Percentiles rank a stretch among this genome's conserved stretches.
phyloP scores from a whole-genome alignment of 768 basidiomycete species.

The Tylopilus cervinicoccineus region DNA sequence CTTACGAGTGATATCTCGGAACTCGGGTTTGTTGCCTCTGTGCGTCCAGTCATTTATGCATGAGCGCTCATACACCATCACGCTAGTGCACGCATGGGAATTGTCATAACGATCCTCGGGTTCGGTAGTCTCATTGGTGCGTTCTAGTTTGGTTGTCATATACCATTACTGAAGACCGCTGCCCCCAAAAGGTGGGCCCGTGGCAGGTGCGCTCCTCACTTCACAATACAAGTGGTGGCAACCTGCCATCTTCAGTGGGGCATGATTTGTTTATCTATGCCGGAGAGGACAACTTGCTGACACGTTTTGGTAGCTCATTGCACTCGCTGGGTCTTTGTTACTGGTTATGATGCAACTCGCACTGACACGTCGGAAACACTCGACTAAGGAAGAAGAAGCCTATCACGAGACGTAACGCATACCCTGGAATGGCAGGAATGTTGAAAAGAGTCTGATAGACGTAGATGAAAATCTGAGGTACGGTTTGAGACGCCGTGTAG shows the following conservation, averaged over 20 bases:
- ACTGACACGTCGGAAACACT: background rate
- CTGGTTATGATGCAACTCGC: constrained; percentile 8
- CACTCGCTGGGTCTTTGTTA: constrained; percentile 1
- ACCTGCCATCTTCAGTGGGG: constrained; percentile 48
- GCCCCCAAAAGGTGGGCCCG: constrained; percentile 42
- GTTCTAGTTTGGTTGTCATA: constrained; percentile 3
- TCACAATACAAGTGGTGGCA: constrained; percentile 53
- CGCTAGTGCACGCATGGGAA: background rate
- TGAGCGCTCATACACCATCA: background rate
- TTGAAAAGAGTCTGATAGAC: background rate
- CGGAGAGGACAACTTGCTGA: background rate
- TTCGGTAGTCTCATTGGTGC: constrained; percentile 22
- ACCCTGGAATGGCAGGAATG: background rate
- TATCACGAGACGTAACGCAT: background rate
- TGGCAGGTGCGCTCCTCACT: constrained; percentile 52
- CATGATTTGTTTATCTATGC: constrained; percentile 2
- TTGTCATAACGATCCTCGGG: background rate
- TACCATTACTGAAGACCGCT: background rate
- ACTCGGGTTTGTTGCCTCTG: constrained; percentile 38
- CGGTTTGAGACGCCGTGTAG: too few species aligned
- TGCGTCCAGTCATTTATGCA: background rate
- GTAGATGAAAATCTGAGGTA: background rate
- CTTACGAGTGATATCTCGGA: constrained; percentile 45
- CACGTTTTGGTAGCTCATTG: background rate
- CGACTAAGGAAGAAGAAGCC: background rate